Percentiles rank a stretch among this genome's conserved stretches.
phyloP scores from a whole-genome alignment of 768 basidiomycete genomes.

The Agaricus sinodeliciosus region DNA sequence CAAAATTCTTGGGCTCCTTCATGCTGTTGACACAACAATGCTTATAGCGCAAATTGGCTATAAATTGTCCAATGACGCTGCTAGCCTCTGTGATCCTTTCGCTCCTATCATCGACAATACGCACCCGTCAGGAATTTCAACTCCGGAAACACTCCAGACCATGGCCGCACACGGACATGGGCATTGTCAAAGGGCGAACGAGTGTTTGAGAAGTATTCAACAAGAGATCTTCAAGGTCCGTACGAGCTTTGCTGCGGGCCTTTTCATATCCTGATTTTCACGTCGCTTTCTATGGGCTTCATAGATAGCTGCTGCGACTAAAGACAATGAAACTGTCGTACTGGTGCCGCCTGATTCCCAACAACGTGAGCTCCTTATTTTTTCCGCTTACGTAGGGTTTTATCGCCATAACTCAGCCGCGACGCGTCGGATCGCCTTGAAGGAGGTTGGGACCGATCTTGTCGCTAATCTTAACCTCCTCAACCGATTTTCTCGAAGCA shows the following conservation, averaged over 20 bases:
- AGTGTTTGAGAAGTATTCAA: constrained; percentile 24
- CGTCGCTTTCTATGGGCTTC: neutral
- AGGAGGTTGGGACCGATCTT: constrained; percentile 30
- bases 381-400: neutral
- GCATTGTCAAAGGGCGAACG: constrained; percentile 19
- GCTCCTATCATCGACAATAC: neutral
- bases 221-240: constrained; percentile 33
- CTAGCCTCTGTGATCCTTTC: constrained; percentile 18
- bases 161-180: constrained; percentile 22
- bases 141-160: constrained; percentile 16
- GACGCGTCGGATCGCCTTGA: constrained; percentile 25
- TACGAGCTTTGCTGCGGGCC: neutral
- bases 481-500: constrained; percentile 23
- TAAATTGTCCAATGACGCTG: constrained; percentile 20
- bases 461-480: constrained; percentile 31
- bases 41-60: constrained; percentile 22
- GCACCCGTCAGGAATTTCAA: constrained; percentile 9
- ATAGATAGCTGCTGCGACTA: constrained; percentile 33
- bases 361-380: constrained; percentile 20
- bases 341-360: constrained; percentile 29
- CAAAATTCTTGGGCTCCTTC: constrained; percentile 21
- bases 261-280: neutral
- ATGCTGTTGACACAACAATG: constrained; percentile 24
- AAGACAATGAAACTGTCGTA: constrained; percentile 24
- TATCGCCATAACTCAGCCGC: constrained; percentile 17